Conservation (phyloP, 2,329 filamentous ascomycete species). For the Fusarium siculi region DNA sequence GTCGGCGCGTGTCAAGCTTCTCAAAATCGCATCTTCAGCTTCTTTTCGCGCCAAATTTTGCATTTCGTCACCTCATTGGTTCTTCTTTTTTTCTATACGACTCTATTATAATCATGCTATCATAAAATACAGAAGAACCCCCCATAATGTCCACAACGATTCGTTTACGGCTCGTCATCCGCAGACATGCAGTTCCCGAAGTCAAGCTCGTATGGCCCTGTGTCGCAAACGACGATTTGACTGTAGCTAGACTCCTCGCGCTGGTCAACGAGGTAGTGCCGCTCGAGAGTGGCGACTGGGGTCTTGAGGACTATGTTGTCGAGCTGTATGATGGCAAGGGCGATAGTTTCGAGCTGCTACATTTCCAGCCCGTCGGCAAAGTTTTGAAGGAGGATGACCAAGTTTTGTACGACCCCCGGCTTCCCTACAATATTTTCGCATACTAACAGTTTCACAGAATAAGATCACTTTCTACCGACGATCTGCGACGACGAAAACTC, state of each 20-base stretch:
- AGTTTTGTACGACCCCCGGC: constrained; percentile 69
- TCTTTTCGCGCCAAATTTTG: constrained; percentile 7
- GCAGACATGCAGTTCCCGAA: constrained; percentile 78
- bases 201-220: constrained; percentile 78
- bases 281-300: constrained; percentile 84
- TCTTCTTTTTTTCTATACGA: neutral
- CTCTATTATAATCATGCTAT: constrained; percentile 27
- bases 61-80: neutral
- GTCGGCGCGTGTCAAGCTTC: constrained; percentile 30
- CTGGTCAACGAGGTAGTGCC: constrained; percentile 84
- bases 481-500: constrained; percentile 77
- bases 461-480: constrained; percentile 78
- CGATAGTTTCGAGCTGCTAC: constrained; percentile 84
- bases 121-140: neutral
- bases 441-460: constrained; percentile 64
- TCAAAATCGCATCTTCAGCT: constrained; percentile 24
- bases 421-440: neutral
- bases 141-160: constrained; percentile 54
- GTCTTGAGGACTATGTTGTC: constrained; percentile 88
- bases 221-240: constrained; percentile 67
- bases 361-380: constrained; percentile 78
- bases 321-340: constrained; percentile 69
- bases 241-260: constrained; percentile 79
- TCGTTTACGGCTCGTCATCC: constrained; percentile 78
- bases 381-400: constrained; percentile 86